These are phyloP conservation scores for Hirsutella thompsonii DNA, from an alignment of 2,329 filamentous ascomycete species.

Conservation along the genomic window DNA sequence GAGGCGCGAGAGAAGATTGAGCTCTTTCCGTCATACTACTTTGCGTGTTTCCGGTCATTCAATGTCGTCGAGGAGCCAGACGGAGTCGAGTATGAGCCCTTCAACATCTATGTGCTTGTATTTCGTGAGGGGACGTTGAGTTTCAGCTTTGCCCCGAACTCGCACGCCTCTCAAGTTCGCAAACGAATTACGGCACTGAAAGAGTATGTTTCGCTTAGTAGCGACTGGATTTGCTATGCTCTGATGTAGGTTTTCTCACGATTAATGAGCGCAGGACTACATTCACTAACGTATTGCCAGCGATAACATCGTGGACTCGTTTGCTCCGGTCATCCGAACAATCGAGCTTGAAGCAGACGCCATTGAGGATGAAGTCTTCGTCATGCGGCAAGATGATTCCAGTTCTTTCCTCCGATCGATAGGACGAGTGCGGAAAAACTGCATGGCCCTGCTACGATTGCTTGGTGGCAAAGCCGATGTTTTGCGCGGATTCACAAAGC, in stretches of 20 bases:
- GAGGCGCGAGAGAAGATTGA: slow-evolving; percentile 98
- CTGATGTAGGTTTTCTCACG: slow-evolving; percentile 56
- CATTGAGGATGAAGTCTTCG: slow-evolving; percentile 93
- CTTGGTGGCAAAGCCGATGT: slow-evolving; percentile 97
- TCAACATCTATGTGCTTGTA: slow-evolving; percentile 94
- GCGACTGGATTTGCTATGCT: slow-evolving; percentile 98
- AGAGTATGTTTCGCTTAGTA: slow-evolving; percentile 87
- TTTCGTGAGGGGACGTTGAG: slow-evolving; percentile 91
- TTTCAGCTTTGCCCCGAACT: slow-evolving; percentile 83
- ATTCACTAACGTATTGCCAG: slow-evolving; percentile 26
- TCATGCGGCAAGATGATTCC: slow-evolving; percentile 81
- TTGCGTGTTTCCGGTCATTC: slow-evolving; percentile 94
- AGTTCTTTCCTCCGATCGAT: slow-evolving; percentile 78
- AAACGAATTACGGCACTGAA: slow-evolving; percentile 86
- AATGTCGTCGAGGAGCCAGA: slow-evolving; percentile 64
- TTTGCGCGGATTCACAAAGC: slow-evolving; percentile 92
- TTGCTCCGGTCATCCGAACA: slow-evolving; percentile 76
- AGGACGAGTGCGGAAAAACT: slow-evolving; percentile 83
- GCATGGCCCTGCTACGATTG: slow-evolving; percentile 84
- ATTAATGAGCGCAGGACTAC: too few relatives aligned
- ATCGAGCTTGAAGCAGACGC: slow-evolving; percentile 81
- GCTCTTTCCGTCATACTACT: slow-evolving; percentile 94
- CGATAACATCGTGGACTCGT: slow-evolving; percentile 95
- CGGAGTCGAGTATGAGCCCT: slow-evolving; percentile 77
- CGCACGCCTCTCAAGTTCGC: slow-evolving; percentile 77